Evolutionary conservation across 148 eudicot species (phyloP).

Genomic region (Cornus controversa): DNA sequence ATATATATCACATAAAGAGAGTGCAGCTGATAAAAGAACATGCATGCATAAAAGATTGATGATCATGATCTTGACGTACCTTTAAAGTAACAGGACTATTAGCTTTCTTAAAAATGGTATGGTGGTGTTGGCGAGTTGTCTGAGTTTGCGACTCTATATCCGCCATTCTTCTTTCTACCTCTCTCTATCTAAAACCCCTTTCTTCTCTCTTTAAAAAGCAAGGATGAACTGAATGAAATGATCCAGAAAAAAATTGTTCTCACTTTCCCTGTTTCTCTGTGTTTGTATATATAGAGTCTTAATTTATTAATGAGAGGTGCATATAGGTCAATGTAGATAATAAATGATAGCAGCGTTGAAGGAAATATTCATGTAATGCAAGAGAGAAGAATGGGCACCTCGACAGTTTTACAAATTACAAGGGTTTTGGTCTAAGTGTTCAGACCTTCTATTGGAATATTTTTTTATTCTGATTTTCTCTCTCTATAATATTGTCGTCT

Average conservation of each 20-base stretch:
- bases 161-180: background rate
- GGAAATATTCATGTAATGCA: background rate
- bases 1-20: too few species aligned
- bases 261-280: conserved; percentile 12
- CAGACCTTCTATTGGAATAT: too few species aligned
- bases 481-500: too few species aligned
- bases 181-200: background rate
- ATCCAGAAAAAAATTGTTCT: background rate
- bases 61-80: conserved; percentile 14
- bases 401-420: too few species aligned
- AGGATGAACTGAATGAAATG: background rate
- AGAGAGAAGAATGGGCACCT: too few species aligned
- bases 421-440: too few species aligned
- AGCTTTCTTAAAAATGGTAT: conserved; percentile 22
- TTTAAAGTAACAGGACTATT: conserved; percentile 36
- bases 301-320: too few species aligned
- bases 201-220: too few species aligned
- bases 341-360: too few species aligned
- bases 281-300: background rate
- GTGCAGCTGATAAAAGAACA: background rate
- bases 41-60: background rate
- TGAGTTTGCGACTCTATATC: conserved; percentile 29
- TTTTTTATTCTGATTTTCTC: too few species aligned
- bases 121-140: background rate
- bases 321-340: background rate